Conservation (phyloP, 2,329 filamentous ascomycete genomes). For the Cryphonectria carpinicola region DNA sequence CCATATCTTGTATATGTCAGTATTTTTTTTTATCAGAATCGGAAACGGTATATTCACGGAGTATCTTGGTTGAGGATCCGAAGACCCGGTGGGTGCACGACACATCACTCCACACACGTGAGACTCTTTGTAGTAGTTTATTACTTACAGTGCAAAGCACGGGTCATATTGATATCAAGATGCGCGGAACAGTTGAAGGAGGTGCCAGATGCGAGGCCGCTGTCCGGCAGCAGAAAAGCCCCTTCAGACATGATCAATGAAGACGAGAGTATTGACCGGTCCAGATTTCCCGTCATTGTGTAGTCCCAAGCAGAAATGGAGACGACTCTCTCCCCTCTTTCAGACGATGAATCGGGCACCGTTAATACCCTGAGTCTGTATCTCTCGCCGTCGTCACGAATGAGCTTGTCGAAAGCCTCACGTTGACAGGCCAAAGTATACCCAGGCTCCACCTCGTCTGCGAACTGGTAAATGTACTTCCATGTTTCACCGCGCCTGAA, state of each 20-base stretch:
- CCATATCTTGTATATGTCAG: background rate
- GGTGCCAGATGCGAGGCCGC: background rate
- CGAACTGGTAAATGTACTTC: constrained; percentile 23
- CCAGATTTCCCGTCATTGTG: background rate
- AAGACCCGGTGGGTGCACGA: background rate
- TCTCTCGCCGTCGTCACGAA: background rate
- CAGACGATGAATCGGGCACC: constrained; percentile 9
- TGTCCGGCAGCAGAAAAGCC: background rate
- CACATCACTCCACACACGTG: background rate
- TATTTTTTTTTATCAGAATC: background rate
- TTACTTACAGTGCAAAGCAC: background rate
- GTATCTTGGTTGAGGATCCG: too few species aligned
- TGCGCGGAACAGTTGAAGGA: constrained; percentile 22
- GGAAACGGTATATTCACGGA: background rate
- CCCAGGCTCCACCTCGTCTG: constrained; percentile 13
- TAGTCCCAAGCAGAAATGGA: constrained; percentile 21
- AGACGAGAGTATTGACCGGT: background rate
- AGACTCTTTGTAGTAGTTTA: background rate
- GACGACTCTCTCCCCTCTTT: constrained; percentile 18
- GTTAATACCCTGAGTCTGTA: constrained; percentile 15
- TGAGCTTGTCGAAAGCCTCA: background rate
- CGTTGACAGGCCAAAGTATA: constrained; percentile 23
- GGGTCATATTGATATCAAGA: constrained; percentile 23
- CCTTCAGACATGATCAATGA: background rate
- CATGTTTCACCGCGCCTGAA: constrained; percentile 12